Evolutionary conservation across 179 eudicot genomes (phyloP).

Genomic region (Corrigiola litoralis): DNA sequence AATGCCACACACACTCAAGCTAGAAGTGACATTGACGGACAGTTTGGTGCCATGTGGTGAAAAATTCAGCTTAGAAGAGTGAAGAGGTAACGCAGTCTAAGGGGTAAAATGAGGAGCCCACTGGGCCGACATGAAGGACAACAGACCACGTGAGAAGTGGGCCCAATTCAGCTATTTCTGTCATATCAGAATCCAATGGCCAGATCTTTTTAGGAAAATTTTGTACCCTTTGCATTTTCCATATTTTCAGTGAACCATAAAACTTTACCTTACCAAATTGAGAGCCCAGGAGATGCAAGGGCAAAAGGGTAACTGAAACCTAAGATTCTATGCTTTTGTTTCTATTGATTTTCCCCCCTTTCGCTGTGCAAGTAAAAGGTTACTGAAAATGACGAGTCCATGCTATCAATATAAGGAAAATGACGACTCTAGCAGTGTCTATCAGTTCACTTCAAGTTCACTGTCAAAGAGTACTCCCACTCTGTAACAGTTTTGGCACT

Average conservation of each 20-base stretch:
- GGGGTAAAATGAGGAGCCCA: no score
- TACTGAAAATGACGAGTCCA: conserved; percentile 15
- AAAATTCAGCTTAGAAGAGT: background rate
- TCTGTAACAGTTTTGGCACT: no score
- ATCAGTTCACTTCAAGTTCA: background rate
- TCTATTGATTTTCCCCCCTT: background rate
- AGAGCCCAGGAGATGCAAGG: background rate
- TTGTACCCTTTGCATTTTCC: background rate
- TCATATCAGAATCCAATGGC: conserved; percentile 14
- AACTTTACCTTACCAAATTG: no score
- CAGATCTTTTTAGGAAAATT: background rate
- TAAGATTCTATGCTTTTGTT: no score
- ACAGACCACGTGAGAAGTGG: conserved; percentile 22
- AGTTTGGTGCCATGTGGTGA: background rate
- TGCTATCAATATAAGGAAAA: conserved; percentile 11
- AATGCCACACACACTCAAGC: background rate
- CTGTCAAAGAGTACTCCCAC: background rate
- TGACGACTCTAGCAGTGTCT: no score
- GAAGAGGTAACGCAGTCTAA: no score
- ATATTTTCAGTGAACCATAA: no score
- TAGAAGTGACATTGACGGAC: background rate
- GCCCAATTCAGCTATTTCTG: conserved; percentile 18
- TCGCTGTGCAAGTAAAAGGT: background rate
- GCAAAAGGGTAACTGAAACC: background rate
- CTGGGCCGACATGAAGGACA: conserved; percentile 27